phyloP scores from a whole-genome alignment of 257 asterid genomes.

The Coffea eugenioides region DNA sequence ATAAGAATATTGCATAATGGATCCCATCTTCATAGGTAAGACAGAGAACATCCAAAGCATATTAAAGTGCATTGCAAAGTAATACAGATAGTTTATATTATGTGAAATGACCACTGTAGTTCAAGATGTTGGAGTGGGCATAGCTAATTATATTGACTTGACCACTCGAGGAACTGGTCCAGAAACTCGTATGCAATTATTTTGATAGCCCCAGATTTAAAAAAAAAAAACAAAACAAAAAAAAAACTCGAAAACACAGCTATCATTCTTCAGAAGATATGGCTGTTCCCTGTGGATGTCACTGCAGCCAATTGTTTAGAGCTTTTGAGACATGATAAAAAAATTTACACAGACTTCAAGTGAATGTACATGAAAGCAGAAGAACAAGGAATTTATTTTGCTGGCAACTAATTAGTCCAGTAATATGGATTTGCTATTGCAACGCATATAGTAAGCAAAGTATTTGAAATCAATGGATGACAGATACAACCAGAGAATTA shows the following conservation, averaged over 20 bases:
- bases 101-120: background rate
- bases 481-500: background rate
- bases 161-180: background rate
- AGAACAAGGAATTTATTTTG: background rate
- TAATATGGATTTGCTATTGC: background rate
- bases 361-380: background rate
- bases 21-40: background rate
- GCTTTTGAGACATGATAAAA: background rate
- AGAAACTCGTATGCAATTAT: background rate
- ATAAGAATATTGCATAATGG: too few species aligned
- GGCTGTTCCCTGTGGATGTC: background rate
- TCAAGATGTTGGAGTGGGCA: background rate
- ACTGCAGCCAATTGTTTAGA: background rate
- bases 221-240: background rate
- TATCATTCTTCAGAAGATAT: background rate
- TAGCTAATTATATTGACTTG: background rate
- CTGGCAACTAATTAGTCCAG: too few species aligned
- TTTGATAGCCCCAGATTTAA: background rate
- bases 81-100: background rate
- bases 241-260: background rate
- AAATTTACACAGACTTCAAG: background rate
- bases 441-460: background rate
- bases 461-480: too few species aligned
- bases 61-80: background rate
- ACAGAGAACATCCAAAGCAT: background rate